Conservation (phyloP, 2,329 filamentous ascomycete species). For the Camillea tinctor region DNA sequence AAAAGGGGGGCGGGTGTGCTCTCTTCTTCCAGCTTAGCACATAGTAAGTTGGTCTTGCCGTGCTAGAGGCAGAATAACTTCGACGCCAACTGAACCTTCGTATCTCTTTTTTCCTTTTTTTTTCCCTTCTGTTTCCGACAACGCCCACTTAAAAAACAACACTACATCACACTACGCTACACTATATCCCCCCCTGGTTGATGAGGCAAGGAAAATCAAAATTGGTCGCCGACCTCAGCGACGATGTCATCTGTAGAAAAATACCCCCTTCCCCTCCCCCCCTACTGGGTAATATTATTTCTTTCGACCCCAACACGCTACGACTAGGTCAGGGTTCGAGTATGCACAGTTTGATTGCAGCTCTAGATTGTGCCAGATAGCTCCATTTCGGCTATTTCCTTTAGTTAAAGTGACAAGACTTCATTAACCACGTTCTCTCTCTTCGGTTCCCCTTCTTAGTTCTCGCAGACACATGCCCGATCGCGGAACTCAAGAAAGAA, state of each 20-base stretch:
- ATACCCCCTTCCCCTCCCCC: too few relatives aligned
- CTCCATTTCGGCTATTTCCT: background rate
- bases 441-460: too few relatives aligned
- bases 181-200: background rate
- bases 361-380: background rate
- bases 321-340: conserved; percentile 7
- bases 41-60: background rate
- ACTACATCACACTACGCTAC: too few relatives aligned
- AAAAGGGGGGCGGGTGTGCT: background rate
- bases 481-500: too few relatives aligned
- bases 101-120: background rate
- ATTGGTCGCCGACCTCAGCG: background rate
- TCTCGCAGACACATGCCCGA: background rate
- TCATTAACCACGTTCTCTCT: background rate
- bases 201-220: background rate
- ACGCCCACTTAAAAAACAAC: background rate
- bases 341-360: conserved; percentile 21
- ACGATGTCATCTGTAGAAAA: conserved; percentile 5
- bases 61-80: conserved; percentile 4
- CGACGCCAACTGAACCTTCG: background rate
- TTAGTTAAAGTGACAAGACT: background rate
- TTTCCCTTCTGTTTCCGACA: too few relatives aligned
- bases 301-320: conserved; percentile 13
- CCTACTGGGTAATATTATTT: background rate
- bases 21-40: background rate